Evolutionary conservation across 2,329 filamentous ascomycete genomes (phyloP).

Genomic region (Cryphonectria radicalis): DNA sequence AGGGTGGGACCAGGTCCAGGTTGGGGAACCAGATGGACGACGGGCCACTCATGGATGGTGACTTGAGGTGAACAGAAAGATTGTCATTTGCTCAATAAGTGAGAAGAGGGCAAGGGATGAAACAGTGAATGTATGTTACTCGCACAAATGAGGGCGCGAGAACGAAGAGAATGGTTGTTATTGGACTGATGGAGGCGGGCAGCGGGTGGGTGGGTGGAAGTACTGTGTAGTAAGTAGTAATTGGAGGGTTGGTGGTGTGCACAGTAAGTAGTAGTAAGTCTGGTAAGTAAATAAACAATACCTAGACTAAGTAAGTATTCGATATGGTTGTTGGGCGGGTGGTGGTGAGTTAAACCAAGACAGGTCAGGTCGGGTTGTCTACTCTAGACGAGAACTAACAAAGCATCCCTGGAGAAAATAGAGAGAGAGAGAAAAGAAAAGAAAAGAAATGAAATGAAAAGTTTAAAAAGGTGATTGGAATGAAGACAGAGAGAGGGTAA

Average conservation of each 20-base stretch:
- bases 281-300: slow-evolving; percentile 9
- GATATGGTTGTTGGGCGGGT: neutral
- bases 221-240: neutral
- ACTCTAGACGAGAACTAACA: neutral
- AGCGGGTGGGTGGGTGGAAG: too few relatives aligned
- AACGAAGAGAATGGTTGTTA: neutral
- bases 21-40: neutral
- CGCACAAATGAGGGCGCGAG: slow-evolving; percentile 13
- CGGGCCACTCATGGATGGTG: slow-evolving; percentile 20
- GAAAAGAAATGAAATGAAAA: neutral
- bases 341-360: slow-evolving; percentile 1
- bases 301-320: neutral
- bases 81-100: slow-evolving; percentile 11
- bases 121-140: neutral
- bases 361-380: neutral
- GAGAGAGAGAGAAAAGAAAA: neutral
- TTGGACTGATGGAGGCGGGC: neutral
- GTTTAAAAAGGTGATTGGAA: neutral
- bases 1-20: neutral
- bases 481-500: neutral
- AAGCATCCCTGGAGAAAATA: neutral
- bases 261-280: neutral
- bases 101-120: neutral
- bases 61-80: slow-evolving; percentile 1
- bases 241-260: neutral